phyloP scores from a whole-genome alignment of 1,284 basidiomycete genomes.

The Salmacisia buchloeana region DNA sequence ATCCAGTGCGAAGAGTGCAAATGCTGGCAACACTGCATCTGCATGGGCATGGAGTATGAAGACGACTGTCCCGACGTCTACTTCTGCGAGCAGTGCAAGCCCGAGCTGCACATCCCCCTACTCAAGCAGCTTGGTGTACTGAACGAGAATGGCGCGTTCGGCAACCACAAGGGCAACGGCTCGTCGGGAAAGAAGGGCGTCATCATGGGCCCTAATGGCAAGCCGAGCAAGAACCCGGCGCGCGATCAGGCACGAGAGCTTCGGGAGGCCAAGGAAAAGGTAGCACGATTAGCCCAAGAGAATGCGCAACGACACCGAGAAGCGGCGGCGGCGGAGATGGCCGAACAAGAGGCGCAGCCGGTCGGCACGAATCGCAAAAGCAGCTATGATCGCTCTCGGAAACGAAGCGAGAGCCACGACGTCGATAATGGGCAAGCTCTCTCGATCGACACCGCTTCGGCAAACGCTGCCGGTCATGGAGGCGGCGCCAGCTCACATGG shows the following conservation, averaged over 20 bases:
- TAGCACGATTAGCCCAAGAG: constrained; percentile 36
- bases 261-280: constrained; percentile 45
- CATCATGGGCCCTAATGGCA: constrained; percentile 16
- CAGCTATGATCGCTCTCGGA: background rate
- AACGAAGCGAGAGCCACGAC: constrained; percentile 1
- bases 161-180: background rate
- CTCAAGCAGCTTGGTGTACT: constrained; percentile 43
- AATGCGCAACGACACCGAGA: constrained; percentile 39
- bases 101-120: constrained; percentile 65
- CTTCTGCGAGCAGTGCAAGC: constrained; percentile 88
- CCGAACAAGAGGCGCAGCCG: background rate
- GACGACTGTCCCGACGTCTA: constrained; percentile 61
- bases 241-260: constrained; percentile 28
- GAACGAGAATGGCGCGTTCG: constrained; percentile 5
- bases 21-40: constrained; percentile 95
- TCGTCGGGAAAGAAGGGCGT: constrained; percentile 28
- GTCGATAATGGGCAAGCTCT: too few species aligned
- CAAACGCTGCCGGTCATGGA: too few species aligned
- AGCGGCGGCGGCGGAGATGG: constrained; percentile 22
- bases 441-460: background rate
- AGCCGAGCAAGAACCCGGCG: constrained; percentile 23
- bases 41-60: constrained; percentile 86
- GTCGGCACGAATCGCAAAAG: background rate
- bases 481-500: too few species aligned
- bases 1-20: constrained; percentile 95